Percentiles rank a stretch among this genome's conserved stretches.
Conservation (phyloP, 2,329 filamentous ascomycete genomes). For the Rhynchosporium agropyri region DNA sequence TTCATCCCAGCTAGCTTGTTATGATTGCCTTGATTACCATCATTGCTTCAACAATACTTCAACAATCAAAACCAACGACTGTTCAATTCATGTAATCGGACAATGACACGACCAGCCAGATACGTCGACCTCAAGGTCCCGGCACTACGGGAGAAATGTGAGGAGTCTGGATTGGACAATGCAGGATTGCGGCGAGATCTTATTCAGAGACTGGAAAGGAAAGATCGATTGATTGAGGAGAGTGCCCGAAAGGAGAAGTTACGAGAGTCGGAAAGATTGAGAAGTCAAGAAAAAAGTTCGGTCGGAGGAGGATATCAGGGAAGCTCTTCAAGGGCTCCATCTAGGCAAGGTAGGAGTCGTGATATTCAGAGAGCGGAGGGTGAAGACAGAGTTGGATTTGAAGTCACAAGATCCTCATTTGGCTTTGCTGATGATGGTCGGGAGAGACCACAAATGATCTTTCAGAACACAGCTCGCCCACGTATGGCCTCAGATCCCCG, state of each 20-base stretch:
- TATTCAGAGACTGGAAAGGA: not conserved
- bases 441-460: too few relatives aligned
- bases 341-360: too few relatives aligned
- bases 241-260: not conserved
- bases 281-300: not conserved
- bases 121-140: conserved; percentile 6
- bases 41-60: too few relatives aligned
- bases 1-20: too few relatives aligned
- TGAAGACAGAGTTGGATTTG: too few relatives aligned
- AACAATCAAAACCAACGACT: not conserved
- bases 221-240: not conserved
- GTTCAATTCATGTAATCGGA: not conserved
- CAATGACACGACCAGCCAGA: not conserved
- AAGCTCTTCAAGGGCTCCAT: too few relatives aligned
- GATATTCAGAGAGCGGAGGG: too few relatives aligned
- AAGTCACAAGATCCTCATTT: too few relatives aligned
- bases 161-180: not conserved
- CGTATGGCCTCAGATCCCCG: too few relatives aligned
- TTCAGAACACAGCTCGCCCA: too few relatives aligned
- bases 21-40: too few relatives aligned
- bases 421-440: too few relatives aligned
- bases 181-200: not conserved
- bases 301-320: not conserved
- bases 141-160: not conserved
- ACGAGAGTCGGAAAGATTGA: not conserved